Evolutionary conservation across 1,284 basidiomycete genomes (phyloP).

Genomic region (Pseudozyma tsukubaensis): DNA sequence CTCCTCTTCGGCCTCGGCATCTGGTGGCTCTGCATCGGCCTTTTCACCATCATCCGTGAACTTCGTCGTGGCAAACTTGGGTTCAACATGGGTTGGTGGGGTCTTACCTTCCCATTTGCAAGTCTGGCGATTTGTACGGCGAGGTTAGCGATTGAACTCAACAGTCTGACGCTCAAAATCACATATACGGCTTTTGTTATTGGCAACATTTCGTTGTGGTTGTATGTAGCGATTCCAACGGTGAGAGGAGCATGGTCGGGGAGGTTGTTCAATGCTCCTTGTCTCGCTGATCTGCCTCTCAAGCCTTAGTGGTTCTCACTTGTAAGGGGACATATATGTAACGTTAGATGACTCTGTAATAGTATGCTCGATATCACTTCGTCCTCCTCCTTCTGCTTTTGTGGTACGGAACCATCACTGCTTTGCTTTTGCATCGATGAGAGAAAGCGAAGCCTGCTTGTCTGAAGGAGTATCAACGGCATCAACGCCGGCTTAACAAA

Average conservation of each 20-base stretch:
- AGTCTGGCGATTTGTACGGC: constrained; percentile 52
- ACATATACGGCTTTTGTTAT: constrained; percentile 51
- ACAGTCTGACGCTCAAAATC: constrained; percentile 57
- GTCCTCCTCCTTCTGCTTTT: too few relatives aligned
- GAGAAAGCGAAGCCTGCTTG: too few relatives aligned
- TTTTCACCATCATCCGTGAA: constrained; percentile 52
- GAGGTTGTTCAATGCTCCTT: constrained; percentile 57
- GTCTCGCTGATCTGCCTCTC: constrained; percentile 58
- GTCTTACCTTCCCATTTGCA: constrained; percentile 54
- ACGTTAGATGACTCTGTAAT: neutral
- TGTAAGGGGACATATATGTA: neutral
- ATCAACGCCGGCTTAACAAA: too few relatives aligned
- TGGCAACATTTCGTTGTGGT: constrained; percentile 48
- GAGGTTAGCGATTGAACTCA: constrained; percentile 50
- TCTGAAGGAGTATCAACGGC: too few relatives aligned
- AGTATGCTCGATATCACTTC: neutral
- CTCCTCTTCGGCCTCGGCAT: constrained; percentile 56
- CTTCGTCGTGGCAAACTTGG: constrained; percentile 35
- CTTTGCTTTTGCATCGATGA: too few relatives aligned
- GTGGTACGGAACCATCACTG: neutral
- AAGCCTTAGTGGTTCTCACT: constrained; percentile 11
- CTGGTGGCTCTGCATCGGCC: constrained; percentile 57
- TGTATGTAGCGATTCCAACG: constrained; percentile 57
- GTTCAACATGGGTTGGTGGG: constrained; percentile 64
- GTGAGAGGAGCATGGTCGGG: constrained; percentile 51